Percentiles rank a stretch among this genome's conserved stretches.
phyloP scores from a whole-genome alignment of 2,329 filamentous ascomycete species.

The Colletotrichum magnum region DNA sequence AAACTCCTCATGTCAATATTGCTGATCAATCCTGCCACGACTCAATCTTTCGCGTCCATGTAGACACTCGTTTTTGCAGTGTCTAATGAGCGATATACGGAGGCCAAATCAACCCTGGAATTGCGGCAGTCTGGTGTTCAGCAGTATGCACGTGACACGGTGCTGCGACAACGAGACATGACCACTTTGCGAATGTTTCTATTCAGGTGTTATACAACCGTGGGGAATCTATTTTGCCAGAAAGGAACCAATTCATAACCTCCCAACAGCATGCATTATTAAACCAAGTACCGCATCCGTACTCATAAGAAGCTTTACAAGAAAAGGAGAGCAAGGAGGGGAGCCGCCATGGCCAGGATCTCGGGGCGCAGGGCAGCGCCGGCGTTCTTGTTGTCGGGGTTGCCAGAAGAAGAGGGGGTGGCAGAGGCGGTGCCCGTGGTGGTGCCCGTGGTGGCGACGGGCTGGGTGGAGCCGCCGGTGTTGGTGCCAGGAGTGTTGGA shows the following conservation, averaged over 20 bases:
- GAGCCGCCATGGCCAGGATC: conserved; percentile 29
- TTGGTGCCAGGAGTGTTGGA: conserved; percentile 63
- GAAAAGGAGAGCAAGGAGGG: conserved; percentile 38
- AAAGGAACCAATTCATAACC: conserved; percentile 38
- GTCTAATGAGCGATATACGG: too few relatives aligned
- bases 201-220: conserved; percentile 29
- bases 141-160: too few relatives aligned
- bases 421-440: conserved; percentile 38
- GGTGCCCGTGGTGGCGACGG: conserved; percentile 18
- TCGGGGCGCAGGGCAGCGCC: conserved; percentile 34
- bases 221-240: conserved; percentile 37
- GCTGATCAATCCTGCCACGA: too few relatives aligned
- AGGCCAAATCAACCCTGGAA: too few relatives aligned
- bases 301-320: conserved; percentile 32
- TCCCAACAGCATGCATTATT: conserved; percentile 21
- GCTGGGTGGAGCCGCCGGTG: conserved; percentile 44
- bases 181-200: conserved; percentile 7
- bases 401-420: conserved; percentile 46
- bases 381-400: conserved; percentile 40
- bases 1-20: too few relatives aligned
- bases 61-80: too few relatives aligned
- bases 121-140: too few relatives aligned
- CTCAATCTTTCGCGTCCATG: too few relatives aligned
- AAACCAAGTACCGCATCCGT: conserved; percentile 14
- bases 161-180: too few relatives aligned